Conservation (phyloP, 225 moss, liverwort and hornwort species). For the Marchantia paleacea region DNA sequence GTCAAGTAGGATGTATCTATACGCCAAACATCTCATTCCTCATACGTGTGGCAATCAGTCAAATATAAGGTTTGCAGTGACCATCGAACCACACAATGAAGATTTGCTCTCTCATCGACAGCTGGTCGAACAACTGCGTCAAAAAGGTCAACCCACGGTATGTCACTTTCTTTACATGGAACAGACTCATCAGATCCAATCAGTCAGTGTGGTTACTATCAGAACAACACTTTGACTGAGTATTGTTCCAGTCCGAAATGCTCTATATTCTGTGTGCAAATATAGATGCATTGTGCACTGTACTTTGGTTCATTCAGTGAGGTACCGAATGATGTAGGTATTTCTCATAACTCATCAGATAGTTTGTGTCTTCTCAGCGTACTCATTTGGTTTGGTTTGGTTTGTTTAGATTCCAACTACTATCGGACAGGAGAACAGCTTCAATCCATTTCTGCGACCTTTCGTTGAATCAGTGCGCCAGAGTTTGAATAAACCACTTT, state of each 20-base stretch:
- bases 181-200: not conserved
- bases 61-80: conserved; percentile 81
- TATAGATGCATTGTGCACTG: not conserved
- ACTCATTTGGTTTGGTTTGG: conserved; percentile 8
- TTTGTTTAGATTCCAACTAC: conserved; percentile 73
- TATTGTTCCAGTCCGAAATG: no score
- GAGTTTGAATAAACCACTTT: conserved; percentile 44
- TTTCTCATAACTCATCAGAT: not conserved
- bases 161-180: conserved; percentile 8
- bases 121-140: conserved; percentile 66
- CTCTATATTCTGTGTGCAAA: not conserved
- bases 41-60: conserved; percentile 39
- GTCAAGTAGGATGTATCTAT: not conserved
- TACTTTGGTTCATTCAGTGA: not conserved
- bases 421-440: conserved; percentile 65
- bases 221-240: no score
- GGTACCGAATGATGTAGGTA: not conserved
- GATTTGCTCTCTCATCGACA: conserved; percentile 60
- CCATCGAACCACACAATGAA: conserved; percentile 76
- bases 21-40: not conserved
- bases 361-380: not conserved
- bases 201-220: no score
- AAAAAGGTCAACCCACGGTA: conserved; percentile 70
- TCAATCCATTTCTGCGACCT: conserved; percentile 84
- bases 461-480: conserved; percentile 68